These are phyloP conservation scores for Beauveria medogensis DNA, from an alignment of 2,329 filamentous ascomycete genomes.

Conservation along the genomic window DNA sequence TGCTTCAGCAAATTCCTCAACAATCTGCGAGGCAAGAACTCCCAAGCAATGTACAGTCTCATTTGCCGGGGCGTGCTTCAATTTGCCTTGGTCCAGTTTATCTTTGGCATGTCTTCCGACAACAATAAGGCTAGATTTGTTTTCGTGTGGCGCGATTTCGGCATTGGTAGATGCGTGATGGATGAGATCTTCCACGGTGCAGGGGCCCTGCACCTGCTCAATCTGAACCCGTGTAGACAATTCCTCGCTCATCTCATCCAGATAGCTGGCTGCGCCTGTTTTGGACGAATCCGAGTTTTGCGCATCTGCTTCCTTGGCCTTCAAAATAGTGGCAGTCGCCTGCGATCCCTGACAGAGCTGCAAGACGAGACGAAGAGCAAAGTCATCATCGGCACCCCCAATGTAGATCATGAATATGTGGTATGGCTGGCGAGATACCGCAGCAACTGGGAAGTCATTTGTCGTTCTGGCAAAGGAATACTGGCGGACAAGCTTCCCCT, in stretches of 20 bases:
- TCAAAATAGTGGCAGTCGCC: slow-evolving; percentile 67
- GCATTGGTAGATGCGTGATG: slow-evolving; percentile 14
- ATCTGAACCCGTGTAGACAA: slow-evolving; percentile 16
- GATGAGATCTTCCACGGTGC: slow-evolving; percentile 18
- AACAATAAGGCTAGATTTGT: slow-evolving; percentile 17
- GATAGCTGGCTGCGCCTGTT: slow-evolving; percentile 12
- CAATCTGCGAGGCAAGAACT: slow-evolving; percentile 16
- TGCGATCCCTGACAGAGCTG: slow-evolving; percentile 74
- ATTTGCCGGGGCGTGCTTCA: slow-evolving; percentile 11
- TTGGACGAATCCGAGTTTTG: neutral
- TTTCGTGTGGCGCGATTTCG: neutral
- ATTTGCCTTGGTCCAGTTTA: slow-evolving; percentile 17
- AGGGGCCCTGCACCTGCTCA: slow-evolving; percentile 11
- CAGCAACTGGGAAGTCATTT: slow-evolving; percentile 47
- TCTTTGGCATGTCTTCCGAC: slow-evolving; percentile 16
- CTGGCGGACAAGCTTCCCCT: slow-evolving; percentile 37
- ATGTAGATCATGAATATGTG: slow-evolving; percentile 85
- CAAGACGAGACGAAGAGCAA: slow-evolving; percentile 71
- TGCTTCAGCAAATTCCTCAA: slow-evolving; percentile 17
- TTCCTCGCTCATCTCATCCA: slow-evolving; percentile 10
- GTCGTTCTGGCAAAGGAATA: slow-evolving; percentile 51
- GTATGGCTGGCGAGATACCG: slow-evolving; percentile 61
- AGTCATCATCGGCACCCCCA: slow-evolving; percentile 72
- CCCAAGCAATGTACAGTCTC: slow-evolving; percentile 19
- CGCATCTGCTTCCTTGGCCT: slow-evolving; percentile 3